These are phyloP conservation scores for Plasmopara halstedii DNA, from an alignment of 352 stramenopile species.

Conservation along the genomic window DNA sequence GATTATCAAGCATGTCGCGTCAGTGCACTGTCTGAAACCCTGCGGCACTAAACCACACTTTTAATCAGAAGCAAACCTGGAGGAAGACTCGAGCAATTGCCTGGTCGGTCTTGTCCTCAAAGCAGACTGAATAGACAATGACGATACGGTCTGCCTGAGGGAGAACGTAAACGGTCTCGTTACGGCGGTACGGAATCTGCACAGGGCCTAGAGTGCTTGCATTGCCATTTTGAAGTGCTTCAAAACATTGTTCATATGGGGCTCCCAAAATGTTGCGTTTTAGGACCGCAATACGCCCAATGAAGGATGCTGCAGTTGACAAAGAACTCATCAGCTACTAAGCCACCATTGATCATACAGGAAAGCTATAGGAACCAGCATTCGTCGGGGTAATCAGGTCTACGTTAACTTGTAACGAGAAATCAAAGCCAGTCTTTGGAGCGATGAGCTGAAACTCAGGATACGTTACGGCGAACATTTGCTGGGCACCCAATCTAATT, in stretches of 20 bases:
- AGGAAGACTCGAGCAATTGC: slow-evolving; percentile 88
- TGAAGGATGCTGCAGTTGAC: slow-evolving; percentile 49
- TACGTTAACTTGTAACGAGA: slow-evolving; percentile 71
- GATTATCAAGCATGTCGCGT: neutral
- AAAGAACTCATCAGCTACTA: neutral
- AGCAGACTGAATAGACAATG: slow-evolving; percentile 90
- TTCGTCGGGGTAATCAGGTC: slow-evolving; percentile 66
- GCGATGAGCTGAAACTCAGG: slow-evolving; percentile 60
- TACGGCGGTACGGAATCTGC: slow-evolving; percentile 81
- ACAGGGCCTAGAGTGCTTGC: slow-evolving; percentile 45
- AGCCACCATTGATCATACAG: neutral
- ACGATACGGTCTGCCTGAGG: slow-evolving; percentile 84
- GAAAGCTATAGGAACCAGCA: slow-evolving; percentile 26
- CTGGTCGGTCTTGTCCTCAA: slow-evolving; percentile 90
- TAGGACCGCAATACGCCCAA: slow-evolving; percentile 62
- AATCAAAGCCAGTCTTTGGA: slow-evolving; percentile 70
- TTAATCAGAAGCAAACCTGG: slow-evolving; percentile 40
- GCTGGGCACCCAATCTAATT: slow-evolving; percentile 46
- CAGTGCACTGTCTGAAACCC: neutral
- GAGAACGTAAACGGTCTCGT: slow-evolving; percentile 83
- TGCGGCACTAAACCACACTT: neutral
- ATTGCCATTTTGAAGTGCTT: slow-evolving; percentile 61
- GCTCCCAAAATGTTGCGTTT: slow-evolving; percentile 78
- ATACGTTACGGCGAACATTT: slow-evolving; percentile 72
- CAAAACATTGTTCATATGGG: slow-evolving; percentile 80